Percentiles rank a stretch among this genome's conserved stretches.
Conservation (phyloP, 495 filamentous ascomycete genomes). For the Penicillium silybi region DNA sequence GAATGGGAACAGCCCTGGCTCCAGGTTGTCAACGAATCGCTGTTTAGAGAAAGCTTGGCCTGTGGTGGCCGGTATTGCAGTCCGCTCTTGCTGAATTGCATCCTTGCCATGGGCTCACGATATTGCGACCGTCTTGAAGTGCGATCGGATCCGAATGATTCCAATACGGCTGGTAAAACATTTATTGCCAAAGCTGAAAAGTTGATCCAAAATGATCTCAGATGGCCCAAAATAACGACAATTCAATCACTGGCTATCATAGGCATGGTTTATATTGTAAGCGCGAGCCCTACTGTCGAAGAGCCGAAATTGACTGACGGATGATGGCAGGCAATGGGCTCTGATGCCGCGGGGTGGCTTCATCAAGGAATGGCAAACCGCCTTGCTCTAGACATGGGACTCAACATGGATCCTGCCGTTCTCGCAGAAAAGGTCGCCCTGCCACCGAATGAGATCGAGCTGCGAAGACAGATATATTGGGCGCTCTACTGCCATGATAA, state of each 20-base stretch:
- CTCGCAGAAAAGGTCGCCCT: slow-evolving; percentile 19
- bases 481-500: slow-evolving; percentile 31
- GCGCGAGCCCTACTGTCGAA: not conserved
- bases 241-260: slow-evolving; percentile 77
- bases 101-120: slow-evolving; percentile 68
- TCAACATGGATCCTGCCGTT: slow-evolving; percentile 27
- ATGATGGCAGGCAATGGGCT: slow-evolving; percentile 20
- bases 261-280: slow-evolving; percentile 35
- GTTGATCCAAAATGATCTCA: slow-evolving; percentile 53
- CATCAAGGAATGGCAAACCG: slow-evolving; percentile 28
- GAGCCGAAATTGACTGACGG: not conserved
- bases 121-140: slow-evolving; percentile 65
- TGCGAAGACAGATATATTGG: slow-evolving; percentile 32
- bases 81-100: slow-evolving; percentile 68
- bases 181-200: slow-evolving; percentile 66
- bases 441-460: slow-evolving; percentile 21
- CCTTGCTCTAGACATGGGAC: slow-evolving; percentile 26
- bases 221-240: slow-evolving; percentile 61
- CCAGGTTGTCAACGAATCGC: slow-evolving; percentile 64
- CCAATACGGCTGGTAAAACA: slow-evolving; percentile 63
- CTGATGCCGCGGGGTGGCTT: slow-evolving; percentile 28
- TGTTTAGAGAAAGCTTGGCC: slow-evolving; percentile 65
- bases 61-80: slow-evolving; percentile 61
- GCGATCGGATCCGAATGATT: slow-evolving; percentile 55
- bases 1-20: slow-evolving; percentile 78